Evolutionary conservation across 2,329 filamentous ascomycete species (phyloP).

Genomic region (Coniochaeta sp.): DNA sequence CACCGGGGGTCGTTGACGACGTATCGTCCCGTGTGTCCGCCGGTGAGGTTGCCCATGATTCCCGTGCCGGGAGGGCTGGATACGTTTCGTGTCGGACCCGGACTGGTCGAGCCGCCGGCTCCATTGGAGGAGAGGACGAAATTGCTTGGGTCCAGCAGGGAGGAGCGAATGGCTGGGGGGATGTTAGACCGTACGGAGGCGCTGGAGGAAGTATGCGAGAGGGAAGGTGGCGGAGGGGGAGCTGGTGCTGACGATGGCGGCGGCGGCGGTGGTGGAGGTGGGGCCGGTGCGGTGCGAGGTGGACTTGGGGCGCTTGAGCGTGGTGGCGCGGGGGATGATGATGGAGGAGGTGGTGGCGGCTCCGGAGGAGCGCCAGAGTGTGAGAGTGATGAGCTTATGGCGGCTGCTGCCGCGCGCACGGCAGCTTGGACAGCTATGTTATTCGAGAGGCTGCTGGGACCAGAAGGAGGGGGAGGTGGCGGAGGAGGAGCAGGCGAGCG

Average conservation of each 20-base stretch:
- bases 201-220: slow-evolving; percentile 20
- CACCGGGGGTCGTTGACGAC: slow-evolving; percentile 73
- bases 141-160: slow-evolving; percentile 66
- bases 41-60: slow-evolving; percentile 12
- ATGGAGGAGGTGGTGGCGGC: slow-evolving; percentile 27
- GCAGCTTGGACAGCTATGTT: slow-evolving; percentile 33
- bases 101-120: slow-evolving; percentile 39
- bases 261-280: slow-evolving; percentile 31
- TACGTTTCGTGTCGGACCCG: slow-evolving; percentile 34
- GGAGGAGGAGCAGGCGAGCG: slow-evolving; percentile 18
- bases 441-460: slow-evolving; percentile 19
- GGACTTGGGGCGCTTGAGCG: slow-evolving; percentile 10
- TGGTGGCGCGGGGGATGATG: slow-evolving; percentile 23
- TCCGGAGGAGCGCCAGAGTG: slow-evolving; percentile 20
- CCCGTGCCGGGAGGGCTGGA: slow-evolving; percentile 21
- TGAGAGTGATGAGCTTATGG: slow-evolving; percentile 14
- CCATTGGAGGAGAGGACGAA: slow-evolving; percentile 63
- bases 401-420: slow-evolving; percentile 25
- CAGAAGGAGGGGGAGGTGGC: slow-evolving; percentile 25
- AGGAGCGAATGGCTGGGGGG: slow-evolving; percentile 43
- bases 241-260: slow-evolving; percentile 26
- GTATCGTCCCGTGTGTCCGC: slow-evolving; percentile 30
- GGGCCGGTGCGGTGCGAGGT: slow-evolving; percentile 30
- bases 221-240: slow-evolving; percentile 19
- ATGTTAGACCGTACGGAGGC: slow-evolving; percentile 26